Base-by-base conservation (phyloP, 73 alveolate genomes). In the Paramecium octaurelia region DNA sequence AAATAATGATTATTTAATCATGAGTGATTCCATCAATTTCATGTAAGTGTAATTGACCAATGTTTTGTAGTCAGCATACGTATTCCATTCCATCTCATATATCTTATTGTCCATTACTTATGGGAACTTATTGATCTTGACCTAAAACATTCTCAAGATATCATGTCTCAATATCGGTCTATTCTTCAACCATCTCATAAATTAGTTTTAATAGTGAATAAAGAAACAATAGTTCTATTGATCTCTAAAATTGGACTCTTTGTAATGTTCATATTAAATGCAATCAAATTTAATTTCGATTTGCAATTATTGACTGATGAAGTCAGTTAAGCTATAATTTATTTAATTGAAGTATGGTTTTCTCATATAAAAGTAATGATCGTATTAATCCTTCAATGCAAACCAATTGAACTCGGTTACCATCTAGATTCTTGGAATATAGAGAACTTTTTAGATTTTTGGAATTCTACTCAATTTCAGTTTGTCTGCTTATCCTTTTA, bases 161-260 rank as follows among this genome's bases (percentile, higher is more conserved):
- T 80, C 91, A 80, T 80, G 91, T 80, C 91, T 80, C 8, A 80
- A 46, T 8, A 80, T 80, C 21, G 91, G 91, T 80, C 91, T 80
- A 80, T 80, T 80, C 75, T 80, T 80, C 12, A 80, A 24, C 91
- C 91, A 80, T 23, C 91, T 34, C 70, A 80, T 44, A 35, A 80
- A 80, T 80, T 40, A 24, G 46, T 80, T 80, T 35, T 80, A 44
- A 43, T 80, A 80, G 23, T 80, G 91, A 44, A 80, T 18, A 35
- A 42, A 80, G 48, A 80, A 44, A 44, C 76, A 80, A 44, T 21
- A 16, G 0, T 80, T 80, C 14, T 80, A 31, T 27, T 44, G 18
- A 38, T 80, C 70, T 14, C 73, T 80, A 23, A 80, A 80, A 27
- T 44, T 80, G 2, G 43, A 42, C 23, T 48, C 91, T 80, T 42